phyloP scores from a whole-genome alignment of 1,284 basidiomycete genomes.

The Cerioporus squamosus region DNA sequence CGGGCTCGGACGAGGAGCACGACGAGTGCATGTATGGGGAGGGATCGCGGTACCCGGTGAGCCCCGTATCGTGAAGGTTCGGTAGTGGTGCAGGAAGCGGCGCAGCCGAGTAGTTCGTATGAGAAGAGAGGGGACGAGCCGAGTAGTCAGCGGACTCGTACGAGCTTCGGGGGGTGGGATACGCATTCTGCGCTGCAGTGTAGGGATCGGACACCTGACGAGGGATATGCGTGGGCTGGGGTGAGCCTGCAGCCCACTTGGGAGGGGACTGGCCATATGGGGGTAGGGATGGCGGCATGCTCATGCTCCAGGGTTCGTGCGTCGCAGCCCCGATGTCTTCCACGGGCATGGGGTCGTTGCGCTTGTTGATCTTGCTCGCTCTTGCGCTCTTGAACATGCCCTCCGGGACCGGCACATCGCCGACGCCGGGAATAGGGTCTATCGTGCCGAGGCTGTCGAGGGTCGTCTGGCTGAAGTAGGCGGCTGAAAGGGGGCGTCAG shows the following conservation, averaged over 20 bases:
- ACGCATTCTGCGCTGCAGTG: constrained; percentile 15
- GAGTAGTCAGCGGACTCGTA: constrained; percentile 20
- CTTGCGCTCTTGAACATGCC: constrained; percentile 79
- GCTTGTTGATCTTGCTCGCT: constrained; percentile 57
- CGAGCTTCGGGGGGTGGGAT: constrained; percentile 18
- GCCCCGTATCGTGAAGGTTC: constrained; percentile 27
- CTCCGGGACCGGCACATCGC: constrained; percentile 67
- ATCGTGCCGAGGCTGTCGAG: constrained; percentile 70
- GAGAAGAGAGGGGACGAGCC: constrained; percentile 4
- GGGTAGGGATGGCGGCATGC: constrained; percentile 21
- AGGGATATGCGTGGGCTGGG: constrained; percentile 16
- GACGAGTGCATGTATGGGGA: constrained; percentile 34
- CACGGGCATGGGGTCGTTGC: constrained; percentile 46
- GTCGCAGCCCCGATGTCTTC: constrained; percentile 31
- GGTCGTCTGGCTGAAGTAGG: constrained; percentile 79
- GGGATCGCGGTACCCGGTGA: constrained; percentile 30
- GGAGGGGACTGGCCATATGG: constrained; percentile 23
- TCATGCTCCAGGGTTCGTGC: constrained; percentile 34
- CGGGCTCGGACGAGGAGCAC: constrained; percentile 31
- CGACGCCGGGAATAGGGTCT: constrained; percentile 65
- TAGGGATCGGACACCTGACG: constrained; percentile 6
- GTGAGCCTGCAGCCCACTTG: constrained; percentile 18
- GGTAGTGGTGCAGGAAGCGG: constrained; percentile 21
- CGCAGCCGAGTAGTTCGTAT: not conserved
- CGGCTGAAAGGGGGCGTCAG: constrained; percentile 50